A percentile compares a stretch with the other conserved stretches of the same genome.
These are phyloP conservation scores for Tephrocybe sp. DNA, from an alignment of 768 basidiomycete genomes.

Conservation along the genomic window DNA sequence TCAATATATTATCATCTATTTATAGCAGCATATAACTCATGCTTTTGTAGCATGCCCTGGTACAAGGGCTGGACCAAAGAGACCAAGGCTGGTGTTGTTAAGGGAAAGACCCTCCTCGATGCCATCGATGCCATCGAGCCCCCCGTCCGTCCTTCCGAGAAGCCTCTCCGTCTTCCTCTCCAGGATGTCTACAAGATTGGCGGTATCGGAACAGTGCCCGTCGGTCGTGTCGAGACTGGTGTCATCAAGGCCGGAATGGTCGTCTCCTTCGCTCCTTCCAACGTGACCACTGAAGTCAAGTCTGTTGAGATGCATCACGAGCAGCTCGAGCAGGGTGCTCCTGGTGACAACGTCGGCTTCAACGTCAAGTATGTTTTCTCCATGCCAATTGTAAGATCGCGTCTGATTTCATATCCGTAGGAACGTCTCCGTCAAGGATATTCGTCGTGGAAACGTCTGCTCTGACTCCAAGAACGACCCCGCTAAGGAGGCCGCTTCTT, in stretches of 20 bases:
- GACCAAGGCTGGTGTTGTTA: conserved; percentile 87
- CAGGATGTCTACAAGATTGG: conserved; percentile 99
- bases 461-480: conserved; percentile 99
- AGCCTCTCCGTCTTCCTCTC: conserved; percentile 99
- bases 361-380: conserved; percentile 80
- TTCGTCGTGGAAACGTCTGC: conserved; percentile 98
- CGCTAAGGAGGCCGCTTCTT: conserved; percentile 97
- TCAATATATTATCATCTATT: conserved; percentile 11
- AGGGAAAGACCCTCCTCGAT: conserved; percentile 99
- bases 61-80: conserved; percentile 99
- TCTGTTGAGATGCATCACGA: conserved; percentile 99
- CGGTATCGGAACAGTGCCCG: conserved; percentile 99
- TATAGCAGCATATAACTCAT: conserved; percentile 9
- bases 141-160: conserved; percentile 94
- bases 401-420: conserved; percentile 35
- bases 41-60: conserved; percentile 84
- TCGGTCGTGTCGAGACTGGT: conserved; percentile 99
- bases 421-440: conserved; percentile 99
- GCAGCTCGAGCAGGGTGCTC: conserved; percentile 90
- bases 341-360: conserved; percentile 99
- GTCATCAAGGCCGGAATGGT: conserved; percentile 99
- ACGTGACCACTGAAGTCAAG: conserved; percentile 99
- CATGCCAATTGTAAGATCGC: neutral
- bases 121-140: conserved; percentile 99
- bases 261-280: conserved; percentile 93